These are phyloP conservation scores for Plasmodium coatneyi DNA, from an alignment of 169 alveolate species.

Conservation along the genomic window DNA sequence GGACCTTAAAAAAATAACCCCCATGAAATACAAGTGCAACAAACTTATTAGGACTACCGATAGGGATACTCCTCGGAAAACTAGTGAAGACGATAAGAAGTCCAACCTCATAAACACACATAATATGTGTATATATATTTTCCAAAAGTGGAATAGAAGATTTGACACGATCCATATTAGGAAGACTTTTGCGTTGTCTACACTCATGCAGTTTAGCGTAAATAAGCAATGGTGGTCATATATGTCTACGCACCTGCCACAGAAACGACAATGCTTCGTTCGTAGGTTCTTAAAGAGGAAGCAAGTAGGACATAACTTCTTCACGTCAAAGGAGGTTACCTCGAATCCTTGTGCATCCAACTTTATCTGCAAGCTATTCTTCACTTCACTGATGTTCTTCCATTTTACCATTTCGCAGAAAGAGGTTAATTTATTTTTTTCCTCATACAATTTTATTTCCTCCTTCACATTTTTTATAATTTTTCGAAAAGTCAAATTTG, in stretches of 20 bases:
- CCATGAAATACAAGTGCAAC: slow-evolving; percentile 34
- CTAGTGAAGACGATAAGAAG: background rate
- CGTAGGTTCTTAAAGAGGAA: slow-evolving; percentile 88
- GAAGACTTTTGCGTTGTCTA: slow-evolving; percentile 48
- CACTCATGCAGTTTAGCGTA: slow-evolving; percentile 69
- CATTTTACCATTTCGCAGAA: slow-evolving; percentile 18
- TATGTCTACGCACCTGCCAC: slow-evolving; percentile 91
- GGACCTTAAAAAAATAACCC: slow-evolving; percentile 18
- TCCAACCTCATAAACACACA: background rate
- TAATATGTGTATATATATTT: background rate
- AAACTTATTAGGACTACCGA: slow-evolving; percentile 7
- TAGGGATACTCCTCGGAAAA: background rate
- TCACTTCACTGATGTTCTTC: slow-evolving; percentile 15
- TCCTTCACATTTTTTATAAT: slow-evolving; percentile 27
- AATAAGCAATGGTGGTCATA: slow-evolving; percentile 95
- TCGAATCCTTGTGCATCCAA: slow-evolving; percentile 12
- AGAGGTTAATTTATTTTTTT: slow-evolving; percentile 2
- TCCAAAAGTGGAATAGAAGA: slow-evolving; percentile 9
- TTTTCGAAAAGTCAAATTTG: slow-evolving; percentile 15
- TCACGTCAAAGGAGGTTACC: slow-evolving; percentile 34
- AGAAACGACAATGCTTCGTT: slow-evolving; percentile 93
- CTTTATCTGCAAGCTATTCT: slow-evolving; percentile 1
- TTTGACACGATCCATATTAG: slow-evolving; percentile 43
- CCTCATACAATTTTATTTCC: slow-evolving; percentile 42
- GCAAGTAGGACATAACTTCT: slow-evolving; percentile 55